Conservation (phyloP, 371 early-diverging fungal genomes). For the Hamiltosporidium magnivora region DNA sequence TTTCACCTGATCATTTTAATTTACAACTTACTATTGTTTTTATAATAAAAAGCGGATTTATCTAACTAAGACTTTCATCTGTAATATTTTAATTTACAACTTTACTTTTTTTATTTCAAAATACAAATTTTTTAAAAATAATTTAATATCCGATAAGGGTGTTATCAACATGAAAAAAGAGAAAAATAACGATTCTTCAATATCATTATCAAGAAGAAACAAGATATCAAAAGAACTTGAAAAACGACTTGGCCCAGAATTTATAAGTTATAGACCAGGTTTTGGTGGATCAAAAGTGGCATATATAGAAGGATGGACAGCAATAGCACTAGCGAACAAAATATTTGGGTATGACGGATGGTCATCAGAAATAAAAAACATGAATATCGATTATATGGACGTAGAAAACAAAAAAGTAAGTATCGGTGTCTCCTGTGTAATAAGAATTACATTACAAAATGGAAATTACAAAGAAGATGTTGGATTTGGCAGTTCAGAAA, state of each 20-base stretch:
- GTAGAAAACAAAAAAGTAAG: constrained; percentile 30
- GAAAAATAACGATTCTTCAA: too few species aligned
- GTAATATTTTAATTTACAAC: too few species aligned
- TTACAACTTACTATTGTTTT: too few species aligned
- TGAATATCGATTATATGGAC: constrained; percentile 66
- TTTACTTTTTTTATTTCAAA: too few species aligned
- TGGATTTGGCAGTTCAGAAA: constrained; percentile 73
- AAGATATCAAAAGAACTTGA: neutral
- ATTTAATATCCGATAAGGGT: too few species aligned
- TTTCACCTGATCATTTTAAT: too few species aligned
- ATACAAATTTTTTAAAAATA: too few species aligned
- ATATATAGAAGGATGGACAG: constrained; percentile 79
- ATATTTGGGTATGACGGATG: constrained; percentile 95
- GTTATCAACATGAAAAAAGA: too few species aligned
- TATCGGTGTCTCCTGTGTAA: constrained; percentile 67
- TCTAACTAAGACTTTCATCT: too few species aligned
- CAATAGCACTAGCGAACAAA: constrained; percentile 77
- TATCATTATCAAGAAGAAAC: neutral
- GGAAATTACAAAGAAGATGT: constrained; percentile 81
- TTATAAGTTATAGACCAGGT: constrained; percentile 30
- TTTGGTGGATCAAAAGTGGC: constrained; percentile 58
- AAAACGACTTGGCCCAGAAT: constrained; percentile 8
- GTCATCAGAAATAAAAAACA: constrained; percentile 66
- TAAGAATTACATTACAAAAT: constrained; percentile 74
- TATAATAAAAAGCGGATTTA: too few species aligned